phyloP scores from a whole-genome alignment of 176 grass and related monocot species.

The Bolboschoenus planiculmis region DNA sequence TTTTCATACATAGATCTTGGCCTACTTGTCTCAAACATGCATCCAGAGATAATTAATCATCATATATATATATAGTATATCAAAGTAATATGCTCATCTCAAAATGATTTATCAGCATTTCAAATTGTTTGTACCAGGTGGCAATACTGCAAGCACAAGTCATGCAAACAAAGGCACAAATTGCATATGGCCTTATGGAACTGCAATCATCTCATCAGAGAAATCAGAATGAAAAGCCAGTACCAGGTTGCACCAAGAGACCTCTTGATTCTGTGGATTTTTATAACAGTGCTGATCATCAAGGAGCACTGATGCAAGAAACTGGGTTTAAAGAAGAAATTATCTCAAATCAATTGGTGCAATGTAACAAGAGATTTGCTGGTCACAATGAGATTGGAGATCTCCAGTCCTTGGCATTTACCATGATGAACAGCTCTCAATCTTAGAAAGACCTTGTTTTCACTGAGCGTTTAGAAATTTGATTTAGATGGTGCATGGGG shows the following conservation, averaged over 20 bases:
- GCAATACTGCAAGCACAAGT: slow-evolving; percentile 85
- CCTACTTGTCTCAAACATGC: not conserved
- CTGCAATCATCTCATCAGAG: slow-evolving; percentile 39
- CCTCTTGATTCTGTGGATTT: slow-evolving; percentile 20
- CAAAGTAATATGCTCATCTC: not conserved
- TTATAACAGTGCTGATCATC: slow-evolving; percentile 20
- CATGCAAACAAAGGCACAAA: slow-evolving; percentile 76
- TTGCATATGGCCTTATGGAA: slow-evolving; percentile 42
- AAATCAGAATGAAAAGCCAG: slow-evolving; percentile 33
- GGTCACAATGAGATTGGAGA: slow-evolving; percentile 40
- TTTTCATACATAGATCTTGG: not conserved
- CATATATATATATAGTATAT: not conserved
- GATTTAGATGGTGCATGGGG: not conserved
- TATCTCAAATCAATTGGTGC: slow-evolving; percentile 24
- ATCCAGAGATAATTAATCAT: not conserved
- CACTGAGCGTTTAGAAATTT: not conserved
- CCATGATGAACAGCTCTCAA: slow-evolving; percentile 67
- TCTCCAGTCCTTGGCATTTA: slow-evolving; percentile 76
- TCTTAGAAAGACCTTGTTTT: slow-evolving; percentile 24
- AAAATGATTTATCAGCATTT: not conserved
- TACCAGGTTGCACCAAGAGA: slow-evolving; percentile 29
- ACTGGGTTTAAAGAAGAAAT: slow-evolving; percentile 42
- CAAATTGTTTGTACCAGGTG: slow-evolving; percentile 30
- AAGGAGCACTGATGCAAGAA: slow-evolving; percentile 28
- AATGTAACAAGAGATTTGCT: slow-evolving; percentile 48